phyloP scores from a whole-genome alignment of 139 green algal species.

The Desmodesmus armatus region DNA sequence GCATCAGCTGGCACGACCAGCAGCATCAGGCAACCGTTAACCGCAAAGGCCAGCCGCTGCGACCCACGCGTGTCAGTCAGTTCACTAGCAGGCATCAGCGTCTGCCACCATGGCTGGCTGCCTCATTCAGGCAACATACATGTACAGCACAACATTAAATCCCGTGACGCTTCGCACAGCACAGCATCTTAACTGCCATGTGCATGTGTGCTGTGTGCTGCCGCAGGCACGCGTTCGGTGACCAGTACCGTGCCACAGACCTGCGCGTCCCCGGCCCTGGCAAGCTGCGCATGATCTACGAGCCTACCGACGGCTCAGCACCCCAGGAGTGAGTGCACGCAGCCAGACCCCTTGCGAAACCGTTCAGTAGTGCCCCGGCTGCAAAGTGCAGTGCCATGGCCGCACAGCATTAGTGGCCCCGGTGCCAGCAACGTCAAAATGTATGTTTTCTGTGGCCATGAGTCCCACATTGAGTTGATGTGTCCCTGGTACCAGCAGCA shows the following conservation, averaged over 20 bases:
- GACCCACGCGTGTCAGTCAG: too few species aligned
- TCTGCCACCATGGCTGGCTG: too few species aligned
- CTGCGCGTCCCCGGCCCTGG: conserved; percentile 79
- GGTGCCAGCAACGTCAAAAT: background rate
- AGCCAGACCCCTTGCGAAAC: background rate
- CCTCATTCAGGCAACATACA: too few species aligned
- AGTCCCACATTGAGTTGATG: background rate
- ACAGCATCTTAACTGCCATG: too few species aligned
- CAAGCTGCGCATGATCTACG: conserved; percentile 88
- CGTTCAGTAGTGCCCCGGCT: background rate
- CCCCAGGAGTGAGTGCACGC: conserved; percentile 26
- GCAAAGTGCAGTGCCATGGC: background rate
- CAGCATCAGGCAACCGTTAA: too few species aligned
- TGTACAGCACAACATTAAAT: too few species aligned
- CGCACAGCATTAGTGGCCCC: too few species aligned
- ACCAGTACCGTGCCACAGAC: conserved; percentile 97
- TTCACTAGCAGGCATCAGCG: background rate
- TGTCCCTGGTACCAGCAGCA: background rate
- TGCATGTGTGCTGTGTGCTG: background rate
- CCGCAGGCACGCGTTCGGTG: conserved; percentile 93
- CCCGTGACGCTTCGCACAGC: too few species aligned
- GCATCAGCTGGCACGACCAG: too few species aligned
- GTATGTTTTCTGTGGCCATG: background rate
- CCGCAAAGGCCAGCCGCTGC: too few species aligned
- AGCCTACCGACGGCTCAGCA: conserved; percentile 59